A percentile compares a stretch with the other conserved stretches of the same genome.
phyloP scores from a whole-genome alignment of 306 rosid species.

The Glycine tomentella region DNA sequence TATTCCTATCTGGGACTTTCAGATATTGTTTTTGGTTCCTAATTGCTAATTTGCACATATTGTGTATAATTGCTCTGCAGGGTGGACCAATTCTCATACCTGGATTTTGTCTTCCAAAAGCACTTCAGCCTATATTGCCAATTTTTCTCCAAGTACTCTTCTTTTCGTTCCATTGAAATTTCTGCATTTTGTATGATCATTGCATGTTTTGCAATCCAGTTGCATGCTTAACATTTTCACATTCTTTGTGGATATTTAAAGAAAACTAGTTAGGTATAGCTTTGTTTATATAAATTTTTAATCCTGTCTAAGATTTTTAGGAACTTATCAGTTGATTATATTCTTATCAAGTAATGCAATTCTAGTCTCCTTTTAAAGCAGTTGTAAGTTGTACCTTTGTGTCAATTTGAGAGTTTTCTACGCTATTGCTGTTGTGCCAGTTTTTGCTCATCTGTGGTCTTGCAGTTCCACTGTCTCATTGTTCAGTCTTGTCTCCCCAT shows the following conservation, averaged over 20 bases:
- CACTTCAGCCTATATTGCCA: constrained; percentile 95
- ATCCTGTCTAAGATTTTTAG: neutral
- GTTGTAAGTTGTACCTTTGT: neutral
- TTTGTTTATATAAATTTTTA: neutral
- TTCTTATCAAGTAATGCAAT: constrained; percentile 18
- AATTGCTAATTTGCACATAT: constrained; percentile 24
- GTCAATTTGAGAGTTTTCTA: neutral
- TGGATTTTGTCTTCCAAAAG: constrained; percentile 93
- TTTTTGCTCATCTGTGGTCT: constrained; percentile 22
- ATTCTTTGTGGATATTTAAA: constrained; percentile 1
- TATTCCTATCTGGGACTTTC: constrained; percentile 1
- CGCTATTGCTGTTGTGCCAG: neutral
- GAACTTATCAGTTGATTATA: neutral
- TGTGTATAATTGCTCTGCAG: constrained; percentile 58
- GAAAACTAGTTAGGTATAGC: neutral
- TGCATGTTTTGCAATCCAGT: constrained; percentile 22
- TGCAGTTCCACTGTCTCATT: neutral
- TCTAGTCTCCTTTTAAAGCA: neutral
- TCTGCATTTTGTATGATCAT: constrained; percentile 3
- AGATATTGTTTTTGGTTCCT: constrained; percentile 14
- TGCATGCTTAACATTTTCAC: neutral
- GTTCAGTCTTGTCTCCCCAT: neutral
- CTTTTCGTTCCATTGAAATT: constrained; percentile 33
- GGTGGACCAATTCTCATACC: constrained; percentile 94
- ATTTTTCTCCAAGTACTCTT: constrained; percentile 87